Evolutionary conservation across 1,284 basidiomycete genomes (phyloP).

Genomic region (Cryptococcus sp.): DNA sequence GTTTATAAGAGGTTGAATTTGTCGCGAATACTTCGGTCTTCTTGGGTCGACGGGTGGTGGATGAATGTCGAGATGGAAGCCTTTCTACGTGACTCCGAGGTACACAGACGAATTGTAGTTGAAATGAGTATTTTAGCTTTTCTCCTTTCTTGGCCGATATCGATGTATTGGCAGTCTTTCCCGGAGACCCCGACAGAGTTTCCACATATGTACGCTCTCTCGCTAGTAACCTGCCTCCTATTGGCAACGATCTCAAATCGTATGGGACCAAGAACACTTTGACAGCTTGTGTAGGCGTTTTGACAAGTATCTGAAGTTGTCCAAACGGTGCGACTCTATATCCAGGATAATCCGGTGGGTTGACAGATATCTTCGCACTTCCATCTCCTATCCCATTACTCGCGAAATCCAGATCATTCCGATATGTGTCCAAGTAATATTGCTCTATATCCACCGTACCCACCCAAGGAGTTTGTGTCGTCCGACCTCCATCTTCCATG

Average conservation of each 20-base stretch:
- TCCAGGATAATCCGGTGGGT: slow-evolving; percentile 49
- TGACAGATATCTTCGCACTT: background rate
- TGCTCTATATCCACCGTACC: slow-evolving; percentile 40
- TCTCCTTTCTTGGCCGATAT: slow-evolving; percentile 9
- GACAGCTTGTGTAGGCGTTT: slow-evolving; percentile 47
- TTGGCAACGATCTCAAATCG: slow-evolving; percentile 46
- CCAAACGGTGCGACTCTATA: slow-evolving; percentile 51
- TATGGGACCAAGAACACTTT: slow-evolving; percentile 54
- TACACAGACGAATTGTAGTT: slow-evolving; percentile 47
- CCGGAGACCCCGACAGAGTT: background rate
- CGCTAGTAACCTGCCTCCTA: slow-evolving; percentile 37
- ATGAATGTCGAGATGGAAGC: slow-evolving; percentile 4
- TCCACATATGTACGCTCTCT: slow-evolving; percentile 40
- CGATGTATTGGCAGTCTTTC: background rate
- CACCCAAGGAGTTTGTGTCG: slow-evolving; percentile 41
- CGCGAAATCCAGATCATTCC: background rate
- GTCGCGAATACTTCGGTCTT: background rate
- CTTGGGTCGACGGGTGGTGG: slow-evolving; percentile 6
- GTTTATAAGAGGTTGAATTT: background rate
- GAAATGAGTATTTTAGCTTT: slow-evolving; percentile 46
- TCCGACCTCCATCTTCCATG: slow-evolving; percentile 21
- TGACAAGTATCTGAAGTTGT: slow-evolving; percentile 53
- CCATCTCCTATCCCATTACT: background rate
- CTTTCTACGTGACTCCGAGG: background rate
- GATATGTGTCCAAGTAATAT: slow-evolving; percentile 23